Evolutionary conservation across 2,329 filamentous ascomycete species (phyloP), one percentile per base, ranked within the genome.

Genomic region (Apiospora saccharicola): DNA sequence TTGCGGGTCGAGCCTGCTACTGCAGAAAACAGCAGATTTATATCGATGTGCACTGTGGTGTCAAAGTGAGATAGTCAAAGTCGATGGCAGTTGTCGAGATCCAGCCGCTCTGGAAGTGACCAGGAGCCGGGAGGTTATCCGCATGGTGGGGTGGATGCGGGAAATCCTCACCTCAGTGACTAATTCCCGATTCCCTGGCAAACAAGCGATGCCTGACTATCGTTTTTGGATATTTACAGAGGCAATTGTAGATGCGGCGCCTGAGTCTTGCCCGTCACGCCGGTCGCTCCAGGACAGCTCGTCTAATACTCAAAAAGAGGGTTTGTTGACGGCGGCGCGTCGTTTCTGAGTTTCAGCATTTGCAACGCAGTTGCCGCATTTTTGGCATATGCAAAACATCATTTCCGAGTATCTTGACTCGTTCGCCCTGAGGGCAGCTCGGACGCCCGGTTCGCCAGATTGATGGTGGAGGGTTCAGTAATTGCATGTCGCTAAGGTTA

Each of bases 351-450:
- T 64, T 64, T 64, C 34, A 24, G 19, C 19, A 64, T 64, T 10
- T 41, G 57, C 8, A 64, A 64, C 19, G 57, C 41, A 41, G 57
- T 41, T 41, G 57, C 57, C 57, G 57, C 34, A 41, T 30, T 64
- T 41, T 64, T 64, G 34, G 57, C 57, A 41, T 64, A 37, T 64
- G 57, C 34, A 64, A 41, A 64, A 64, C 57, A 41, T 64, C 34
- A 64, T 64, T 41, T 22, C 57, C 19, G 34, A 41, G 57, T 34
- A 37, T 41, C 57, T 64, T 64, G 57, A 64, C 57, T 64, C 57
- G 30, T 41, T 64, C 57, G 57, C 30, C 6, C 34, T n/a, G 19
- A 61, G 34, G 34, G 34, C 57, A 41, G 57, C 57, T 64, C 10
- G 57, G 57, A 64, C 57, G 57, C 30, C 19, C 22, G 57, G 57